A percentile compares a stretch with the other conserved stretches of the same genome.
Conservation (phyloP, 2,329 filamentous ascomycete genomes). For the Pyrenophora tritici-repentis region DNA sequence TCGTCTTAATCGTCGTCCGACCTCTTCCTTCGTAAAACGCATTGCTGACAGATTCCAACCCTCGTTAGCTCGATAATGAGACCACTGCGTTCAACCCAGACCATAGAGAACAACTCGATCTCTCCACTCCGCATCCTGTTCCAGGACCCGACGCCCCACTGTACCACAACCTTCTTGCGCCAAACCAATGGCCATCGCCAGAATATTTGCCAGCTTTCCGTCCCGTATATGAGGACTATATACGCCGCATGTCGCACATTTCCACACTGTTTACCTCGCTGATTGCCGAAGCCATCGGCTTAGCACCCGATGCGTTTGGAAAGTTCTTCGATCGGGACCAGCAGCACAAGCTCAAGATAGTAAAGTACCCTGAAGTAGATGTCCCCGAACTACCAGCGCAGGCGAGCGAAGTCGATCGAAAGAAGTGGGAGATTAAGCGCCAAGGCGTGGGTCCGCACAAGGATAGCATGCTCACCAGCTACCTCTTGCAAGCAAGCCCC, state of each 20-base stretch:
- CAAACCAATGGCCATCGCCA: slow-evolving; percentile 76
- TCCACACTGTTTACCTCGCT: slow-evolving; percentile 76
- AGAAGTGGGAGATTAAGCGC: slow-evolving; percentile 59
- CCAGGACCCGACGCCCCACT: slow-evolving; percentile 67
- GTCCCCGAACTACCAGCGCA: slow-evolving; percentile 34
- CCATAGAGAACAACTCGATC: slow-evolving; percentile 84
- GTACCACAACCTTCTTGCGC: slow-evolving; percentile 77
- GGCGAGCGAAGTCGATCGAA: slow-evolving; percentile 42
- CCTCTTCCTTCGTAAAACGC: slow-evolving; percentile 1
- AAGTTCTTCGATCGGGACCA: slow-evolving; percentile 73
- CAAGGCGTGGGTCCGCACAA: slow-evolving; percentile 78
- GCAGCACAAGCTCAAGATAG: slow-evolving; percentile 89
- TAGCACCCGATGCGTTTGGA: slow-evolving; percentile 71
- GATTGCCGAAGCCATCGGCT: slow-evolving; percentile 80
- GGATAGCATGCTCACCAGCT: slow-evolving; percentile 81
- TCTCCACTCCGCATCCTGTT: slow-evolving; percentile 76
- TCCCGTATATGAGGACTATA: slow-evolving; percentile 73
- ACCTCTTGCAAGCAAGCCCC: slow-evolving; percentile 77
- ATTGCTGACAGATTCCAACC: slow-evolving; percentile 22
- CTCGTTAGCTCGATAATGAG: slow-evolving; percentile 57
- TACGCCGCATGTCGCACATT: slow-evolving; percentile 72
- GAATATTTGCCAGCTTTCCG: slow-evolving; percentile 69
- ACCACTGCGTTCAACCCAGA: slow-evolving; percentile 76
- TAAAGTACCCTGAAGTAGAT: slow-evolving; percentile 76
- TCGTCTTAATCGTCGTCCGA: background rate